Evolutionary conservation across 371 early-diverging fungal genomes (phyloP).

Genomic region (Mucor ambiguus): DNA sequence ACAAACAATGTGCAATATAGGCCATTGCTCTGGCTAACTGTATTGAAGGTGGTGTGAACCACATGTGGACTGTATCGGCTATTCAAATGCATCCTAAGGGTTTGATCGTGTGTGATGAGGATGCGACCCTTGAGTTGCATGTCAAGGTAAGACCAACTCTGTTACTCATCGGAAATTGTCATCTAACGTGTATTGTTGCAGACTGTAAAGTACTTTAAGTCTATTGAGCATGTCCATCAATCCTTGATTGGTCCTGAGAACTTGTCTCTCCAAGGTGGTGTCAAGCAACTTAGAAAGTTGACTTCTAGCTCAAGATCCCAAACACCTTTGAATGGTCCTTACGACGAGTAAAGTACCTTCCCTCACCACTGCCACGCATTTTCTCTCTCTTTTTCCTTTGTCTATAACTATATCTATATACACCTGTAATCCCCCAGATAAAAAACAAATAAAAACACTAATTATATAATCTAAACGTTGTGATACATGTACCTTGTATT

Average conservation of each 20-base stretch:
- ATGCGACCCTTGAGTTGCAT: slow-evolving; percentile 85
- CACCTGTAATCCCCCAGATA: background rate
- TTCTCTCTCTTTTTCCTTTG: background rate
- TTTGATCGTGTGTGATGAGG: slow-evolving; percentile 87
- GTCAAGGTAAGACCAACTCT: slow-evolving; percentile 56
- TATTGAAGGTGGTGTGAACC: slow-evolving; percentile 83
- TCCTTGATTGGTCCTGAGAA: slow-evolving; percentile 81
- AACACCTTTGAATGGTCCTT: slow-evolving; percentile 35
- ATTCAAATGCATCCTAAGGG: slow-evolving; percentile 83
- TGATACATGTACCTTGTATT: background rate
- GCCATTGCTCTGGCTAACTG: slow-evolving; percentile 81
- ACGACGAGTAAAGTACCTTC: slow-evolving; percentile 20
- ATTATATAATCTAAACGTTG: slow-evolving; percentile 2
- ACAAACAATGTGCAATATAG: slow-evolving; percentile 34
- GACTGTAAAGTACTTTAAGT: slow-evolving; percentile 91
- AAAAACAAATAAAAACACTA: background rate
- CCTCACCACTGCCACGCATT: too few species aligned
- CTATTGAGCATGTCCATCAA: slow-evolving; percentile 84
- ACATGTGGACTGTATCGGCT: slow-evolving; percentile 90
- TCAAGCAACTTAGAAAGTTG: slow-evolving; percentile 28
- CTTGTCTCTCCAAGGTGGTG: slow-evolving; percentile 72
- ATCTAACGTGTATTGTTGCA: background rate
- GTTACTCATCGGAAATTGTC: background rate
- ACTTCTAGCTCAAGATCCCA: slow-evolving; percentile 22
- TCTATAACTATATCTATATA: background rate